Evolutionary conservation across 2,329 filamentous ascomycete species (phyloP).

Genomic region (Xylariaceae sp.): DNA sequence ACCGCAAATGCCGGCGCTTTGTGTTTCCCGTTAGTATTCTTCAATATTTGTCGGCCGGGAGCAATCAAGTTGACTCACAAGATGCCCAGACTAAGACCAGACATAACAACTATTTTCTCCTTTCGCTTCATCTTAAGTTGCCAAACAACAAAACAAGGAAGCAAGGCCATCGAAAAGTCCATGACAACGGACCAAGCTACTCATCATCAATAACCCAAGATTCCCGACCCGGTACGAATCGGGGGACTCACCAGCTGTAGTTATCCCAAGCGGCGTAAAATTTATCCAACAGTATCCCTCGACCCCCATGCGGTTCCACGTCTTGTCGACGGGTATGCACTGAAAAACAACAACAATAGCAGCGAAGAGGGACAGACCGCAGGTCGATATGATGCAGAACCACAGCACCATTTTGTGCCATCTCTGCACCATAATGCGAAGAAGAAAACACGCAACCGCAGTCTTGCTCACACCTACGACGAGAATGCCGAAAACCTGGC

Average conservation of each 20-base stretch:
- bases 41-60: slow-evolving; percentile 20
- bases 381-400: slow-evolving; percentile 5
- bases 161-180: slow-evolving; percentile 45
- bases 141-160: slow-evolving; percentile 50
- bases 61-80: slow-evolving; percentile 38
- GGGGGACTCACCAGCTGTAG: slow-evolving; percentile 5
- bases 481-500: slow-evolving; percentile 11
- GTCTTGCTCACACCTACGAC: slow-evolving; percentile 19
- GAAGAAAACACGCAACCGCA: slow-evolving; percentile 18
- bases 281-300: slow-evolving; percentile 14
- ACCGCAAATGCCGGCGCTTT: slow-evolving; percentile 33
- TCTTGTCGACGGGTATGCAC: slow-evolving; percentile 15
- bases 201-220: background rate
- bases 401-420: slow-evolving; percentile 3
- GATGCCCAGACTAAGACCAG: slow-evolving; percentile 46
- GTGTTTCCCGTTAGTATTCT: slow-evolving; percentile 13
- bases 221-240: no score
- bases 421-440: slow-evolving; percentile 16
- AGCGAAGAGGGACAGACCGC: slow-evolving; percentile 6
- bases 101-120: slow-evolving; percentile 48
- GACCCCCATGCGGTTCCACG: slow-evolving; percentile 7
- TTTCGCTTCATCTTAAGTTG: slow-evolving; percentile 47
- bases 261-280: slow-evolving; percentile 11
- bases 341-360: slow-evolving; percentile 8
- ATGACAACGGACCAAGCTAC: slow-evolving; percentile 30